A percentile compares a stretch with the other conserved stretches of the same genome.
Evolutionary conservation across 2,329 filamentous ascomycete genomes (phyloP).

Genomic region (Septoria linicola): DNA sequence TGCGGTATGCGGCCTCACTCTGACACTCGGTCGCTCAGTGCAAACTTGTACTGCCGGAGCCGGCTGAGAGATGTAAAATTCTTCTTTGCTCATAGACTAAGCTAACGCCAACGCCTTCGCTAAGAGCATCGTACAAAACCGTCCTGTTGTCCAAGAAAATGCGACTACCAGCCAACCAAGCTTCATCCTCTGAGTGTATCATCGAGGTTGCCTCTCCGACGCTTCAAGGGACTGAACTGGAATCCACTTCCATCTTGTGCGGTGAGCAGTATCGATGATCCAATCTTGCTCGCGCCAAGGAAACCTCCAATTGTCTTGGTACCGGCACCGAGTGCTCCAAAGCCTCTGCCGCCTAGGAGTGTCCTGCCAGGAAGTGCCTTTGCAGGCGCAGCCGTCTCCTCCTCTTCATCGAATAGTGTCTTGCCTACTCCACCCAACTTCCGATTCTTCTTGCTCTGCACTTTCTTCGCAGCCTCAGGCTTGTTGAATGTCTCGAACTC

Average conservation of each 20-base stretch:
- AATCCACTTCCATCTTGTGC: conserved; percentile 40
- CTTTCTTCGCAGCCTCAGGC: conserved; percentile 32
- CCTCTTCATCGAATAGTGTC: conserved; percentile 44
- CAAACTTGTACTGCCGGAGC: too few relatives aligned
- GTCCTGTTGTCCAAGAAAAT: conserved; percentile 14
- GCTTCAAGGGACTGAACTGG: conserved; percentile 41
- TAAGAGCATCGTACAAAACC: conserved; percentile 2
- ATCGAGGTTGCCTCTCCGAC: conserved; percentile 34
- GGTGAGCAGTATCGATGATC: conserved; percentile 31
- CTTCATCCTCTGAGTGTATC: conserved; percentile 35
- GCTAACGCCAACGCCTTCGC: not conserved
- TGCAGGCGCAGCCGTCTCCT: conserved; percentile 32
- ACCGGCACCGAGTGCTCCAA: conserved; percentile 35
- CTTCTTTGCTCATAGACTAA: not conserved
- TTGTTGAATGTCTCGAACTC: conserved; percentile 43
- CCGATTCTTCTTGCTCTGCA: conserved; percentile 39
- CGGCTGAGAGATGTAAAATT: not conserved
- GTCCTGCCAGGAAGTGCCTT: conserved; percentile 31
- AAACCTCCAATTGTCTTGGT: conserved; percentile 32
- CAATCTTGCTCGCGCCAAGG: conserved; percentile 29
- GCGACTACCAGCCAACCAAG: not conserved
- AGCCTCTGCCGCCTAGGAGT: conserved; percentile 35
- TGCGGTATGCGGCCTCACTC: too few relatives aligned
- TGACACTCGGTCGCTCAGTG: too few relatives aligned
- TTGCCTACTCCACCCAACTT: conserved; percentile 41